phyloP scores from a whole-genome alignment of 768 basidiomycete species.

The Solioccasus polychromus region DNA sequence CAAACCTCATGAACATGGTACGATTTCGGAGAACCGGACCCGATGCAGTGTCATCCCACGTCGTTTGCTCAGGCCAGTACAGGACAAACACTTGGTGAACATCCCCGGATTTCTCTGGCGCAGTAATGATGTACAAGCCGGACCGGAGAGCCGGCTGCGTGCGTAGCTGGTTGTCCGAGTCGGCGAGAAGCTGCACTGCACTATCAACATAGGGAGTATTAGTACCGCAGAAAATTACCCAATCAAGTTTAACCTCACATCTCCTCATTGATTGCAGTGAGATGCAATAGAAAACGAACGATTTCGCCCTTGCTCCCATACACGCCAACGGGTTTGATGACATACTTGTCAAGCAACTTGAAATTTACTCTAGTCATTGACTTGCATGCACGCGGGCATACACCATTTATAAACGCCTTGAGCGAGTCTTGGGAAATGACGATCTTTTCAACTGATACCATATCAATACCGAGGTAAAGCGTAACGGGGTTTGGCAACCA shows the following conservation, averaged over 20 bases:
- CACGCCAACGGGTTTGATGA: slow-evolving; percentile 50
- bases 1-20: slow-evolving; percentile 59
- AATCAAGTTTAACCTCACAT: slow-evolving; percentile 35
- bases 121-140: slow-evolving; percentile 18
- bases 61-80: slow-evolving; percentile 61
- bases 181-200: slow-evolving; percentile 11
- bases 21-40: slow-evolving; percentile 49
- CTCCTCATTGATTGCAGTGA: slow-evolving; percentile 35
- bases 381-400: slow-evolving; percentile 49
- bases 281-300: slow-evolving; percentile 39
- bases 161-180: slow-evolving; percentile 5
- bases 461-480: neutral
- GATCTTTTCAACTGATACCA: slow-evolving; percentile 54
- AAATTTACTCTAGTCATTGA: slow-evolving; percentile 59
- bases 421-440: slow-evolving; percentile 56
- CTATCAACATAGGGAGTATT: neutral
- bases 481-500: neutral
- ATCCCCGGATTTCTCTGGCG: neutral
- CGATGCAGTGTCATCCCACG: slow-evolving; percentile 51
- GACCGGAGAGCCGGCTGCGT: slow-evolving; percentile 18
- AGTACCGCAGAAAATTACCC: too few species aligned
- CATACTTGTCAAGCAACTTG: slow-evolving; percentile 42
- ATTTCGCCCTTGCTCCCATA: slow-evolving; percentile 57
- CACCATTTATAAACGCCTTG: slow-evolving; percentile 42
- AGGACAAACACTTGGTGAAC: slow-evolving; percentile 42